Base-by-base conservation (phyloP, 768 basidiomycete genomes). In the Pisolithus microcarpus region DNA sequence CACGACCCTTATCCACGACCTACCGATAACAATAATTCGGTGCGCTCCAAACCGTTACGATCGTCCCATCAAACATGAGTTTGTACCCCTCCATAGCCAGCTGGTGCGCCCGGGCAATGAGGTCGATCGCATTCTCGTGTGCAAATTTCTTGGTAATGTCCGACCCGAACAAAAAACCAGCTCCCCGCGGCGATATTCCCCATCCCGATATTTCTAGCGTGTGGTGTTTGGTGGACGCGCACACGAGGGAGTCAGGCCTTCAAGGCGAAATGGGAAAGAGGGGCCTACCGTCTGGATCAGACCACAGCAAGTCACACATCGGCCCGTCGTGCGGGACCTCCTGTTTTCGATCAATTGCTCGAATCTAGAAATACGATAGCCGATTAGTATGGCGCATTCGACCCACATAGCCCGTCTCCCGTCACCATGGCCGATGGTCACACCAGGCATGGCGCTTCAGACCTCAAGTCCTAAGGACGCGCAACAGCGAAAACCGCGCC, bases 221-320 rank as follows among this genome's bases (percentile, higher is more conserved):
- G 36, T 42, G 24, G 15, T 15, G 15, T 24, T 44, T 30, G 7
- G 26, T 28, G 21, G 16, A 44, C 28, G 16, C 28, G 15, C 13
- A 44, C 28, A 26, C n/a, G 26, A 16, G 26, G 2, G 18, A 18
- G 39, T 40, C 18, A 21, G 43, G 15, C 43, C 21, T n/a, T n/a
- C 26, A 44, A n/a, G 18, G 18, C 19, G 31, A 36, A 30, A 15
- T 19, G 28, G 52, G 48, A 39, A 38, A 30, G 43, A 44, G 31
- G 46, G 58, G 64, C 77, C 57, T 50, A 93, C 93, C 94, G 67
- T 98, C 95, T 42, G 95, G 95, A 74, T 98, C 95, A 52, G 94
- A 96, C 95, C 95, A 98, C n/a, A 98, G 75, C 2, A 98, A 74
- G 70, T 98, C 95, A 63, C 95, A 98, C 95, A 98, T 97, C 7